Conservation (phyloP, 768 basidiomycete genomes). For the Tricholoma terreum region DNA sequence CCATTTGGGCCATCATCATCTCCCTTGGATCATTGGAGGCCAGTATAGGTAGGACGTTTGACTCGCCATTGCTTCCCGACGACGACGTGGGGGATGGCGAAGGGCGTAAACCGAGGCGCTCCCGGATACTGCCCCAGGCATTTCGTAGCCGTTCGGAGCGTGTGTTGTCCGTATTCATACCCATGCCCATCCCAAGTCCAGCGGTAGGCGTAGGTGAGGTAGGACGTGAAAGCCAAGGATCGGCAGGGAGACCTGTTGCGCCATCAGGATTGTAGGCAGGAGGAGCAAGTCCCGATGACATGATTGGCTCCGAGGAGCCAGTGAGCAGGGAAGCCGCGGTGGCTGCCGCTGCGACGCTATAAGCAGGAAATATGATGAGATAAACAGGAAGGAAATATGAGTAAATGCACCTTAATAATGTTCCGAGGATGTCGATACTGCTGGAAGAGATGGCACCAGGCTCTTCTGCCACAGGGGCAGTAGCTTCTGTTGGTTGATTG, state of each 20-base stretch:
- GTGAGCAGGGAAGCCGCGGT: constrained; percentile 83
- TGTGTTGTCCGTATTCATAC: constrained; percentile 25
- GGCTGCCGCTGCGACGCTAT: constrained; percentile 86
- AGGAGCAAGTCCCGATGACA: constrained; percentile 52
- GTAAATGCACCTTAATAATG: constrained; percentile 65
- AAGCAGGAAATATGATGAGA: constrained; percentile 2
- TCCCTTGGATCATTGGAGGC: constrained; percentile 53
- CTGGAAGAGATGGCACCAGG: constrained; percentile 54
- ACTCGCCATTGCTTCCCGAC: constrained; percentile 4
- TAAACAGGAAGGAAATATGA: constrained; percentile 5
- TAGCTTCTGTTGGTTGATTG: constrained; percentile 11
- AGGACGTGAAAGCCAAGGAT: constrained; percentile 15
- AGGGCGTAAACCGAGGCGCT: constrained; percentile 56
- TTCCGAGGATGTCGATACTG: constrained; percentile 80
- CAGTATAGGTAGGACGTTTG: constrained; percentile 2
- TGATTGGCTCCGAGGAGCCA: constrained; percentile 63
- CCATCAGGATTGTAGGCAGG: constrained; percentile 39
- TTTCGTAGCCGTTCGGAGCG: constrained; percentile 53
- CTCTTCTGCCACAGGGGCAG: constrained; percentile 12
- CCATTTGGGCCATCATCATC: constrained; percentile 78
- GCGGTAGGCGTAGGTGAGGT: constrained; percentile 47
- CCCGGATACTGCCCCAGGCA: constrained; percentile 67
- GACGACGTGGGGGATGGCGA: constrained; percentile 17
- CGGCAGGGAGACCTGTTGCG: constrained; percentile 17
- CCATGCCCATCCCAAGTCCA: constrained; percentile 29